phyloP scores from a whole-genome alignment of 1,284 basidiomycete species.

The Trametes versicolor region DNA sequence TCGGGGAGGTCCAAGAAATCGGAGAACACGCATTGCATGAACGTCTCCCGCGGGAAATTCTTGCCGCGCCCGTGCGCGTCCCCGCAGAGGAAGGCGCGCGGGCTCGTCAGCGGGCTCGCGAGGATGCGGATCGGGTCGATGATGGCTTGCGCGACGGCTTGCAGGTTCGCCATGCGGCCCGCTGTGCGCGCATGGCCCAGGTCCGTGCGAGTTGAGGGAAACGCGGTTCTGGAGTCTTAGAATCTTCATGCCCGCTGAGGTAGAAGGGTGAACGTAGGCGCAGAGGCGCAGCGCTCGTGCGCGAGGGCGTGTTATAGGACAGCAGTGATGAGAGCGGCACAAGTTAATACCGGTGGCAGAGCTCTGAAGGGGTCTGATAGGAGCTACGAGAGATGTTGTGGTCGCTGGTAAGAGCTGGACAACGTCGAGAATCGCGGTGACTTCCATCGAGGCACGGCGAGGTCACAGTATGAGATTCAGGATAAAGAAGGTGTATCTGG shows the following conservation, averaged over 20 bases:
- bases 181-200: conserved; percentile 23
- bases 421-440: conserved; percentile 7
- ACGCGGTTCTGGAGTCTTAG: too few species aligned
- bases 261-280: too few species aligned
- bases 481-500: not conserved
- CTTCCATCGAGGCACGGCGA: not conserved
- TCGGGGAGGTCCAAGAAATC: conserved; percentile 38
- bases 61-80: conserved; percentile 46
- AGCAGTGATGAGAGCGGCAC: conserved; percentile 3
- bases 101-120: conserved; percentile 41
- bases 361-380: conserved; percentile 9
- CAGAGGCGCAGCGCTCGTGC: too few species aligned
- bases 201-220: not conserved
- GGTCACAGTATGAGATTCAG: not conserved
- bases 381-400: not conserved
- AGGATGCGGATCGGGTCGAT: conserved; percentile 46
- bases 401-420: not conserved
- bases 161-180: conserved; percentile 46
- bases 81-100: conserved; percentile 44
- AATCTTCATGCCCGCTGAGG: too few species aligned
- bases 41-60: conserved; percentile 41
- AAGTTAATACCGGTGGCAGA: not conserved
- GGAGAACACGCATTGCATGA: conserved; percentile 43
- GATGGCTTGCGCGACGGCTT: conserved; percentile 47
- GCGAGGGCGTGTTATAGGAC: not conserved